A percentile compares a stretch with the other conserved stretches of the same genome.
phyloP scores from a whole-genome alignment of 164 flowering plant species.

The Aristolochia contorta region DNA sequence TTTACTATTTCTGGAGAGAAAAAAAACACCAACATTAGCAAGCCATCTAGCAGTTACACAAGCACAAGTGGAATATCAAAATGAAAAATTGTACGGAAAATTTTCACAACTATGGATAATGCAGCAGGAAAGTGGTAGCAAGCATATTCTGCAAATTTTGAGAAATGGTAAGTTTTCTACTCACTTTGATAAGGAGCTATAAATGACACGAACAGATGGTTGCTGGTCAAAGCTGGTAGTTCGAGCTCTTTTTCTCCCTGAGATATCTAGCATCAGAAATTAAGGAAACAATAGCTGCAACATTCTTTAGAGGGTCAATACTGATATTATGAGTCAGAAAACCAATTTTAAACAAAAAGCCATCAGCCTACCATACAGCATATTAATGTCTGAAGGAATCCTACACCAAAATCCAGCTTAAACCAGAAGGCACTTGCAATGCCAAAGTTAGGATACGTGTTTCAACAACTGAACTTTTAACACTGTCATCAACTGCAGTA shows the following conservation, averaged over 20 bases:
- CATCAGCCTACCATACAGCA: not conserved
- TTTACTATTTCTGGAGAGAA: conserved; percentile 55
- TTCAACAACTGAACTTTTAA: conserved; percentile 15
- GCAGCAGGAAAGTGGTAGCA: not conserved
- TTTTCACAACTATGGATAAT: not conserved
- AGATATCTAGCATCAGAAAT: conserved; percentile 30
- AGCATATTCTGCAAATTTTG: too few relatives aligned
- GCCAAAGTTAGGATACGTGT: conserved; percentile 37
- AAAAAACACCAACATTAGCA: not conserved
- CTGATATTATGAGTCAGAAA: not conserved
- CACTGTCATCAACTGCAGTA: conserved; percentile 14
- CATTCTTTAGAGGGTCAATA: not conserved
- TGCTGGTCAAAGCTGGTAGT: conserved; percentile 39
- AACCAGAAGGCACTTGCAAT: conserved; percentile 4
- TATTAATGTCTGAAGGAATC: not conserved
- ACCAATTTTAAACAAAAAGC: not conserved
- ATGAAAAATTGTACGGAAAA: not conserved
- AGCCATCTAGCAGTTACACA: not conserved
- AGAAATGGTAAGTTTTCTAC: not conserved
- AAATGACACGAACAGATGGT: conserved; percentile 61
- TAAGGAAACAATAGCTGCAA: conserved; percentile 27
- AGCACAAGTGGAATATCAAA: not conserved
- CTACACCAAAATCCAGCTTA: not conserved
- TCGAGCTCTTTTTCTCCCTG: conserved; percentile 70
- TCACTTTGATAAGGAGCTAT: conserved; percentile 65